Evolutionary conservation across 176 grass and related monocot species (phyloP).

Genomic region (Oryza longistaminata): DNA sequence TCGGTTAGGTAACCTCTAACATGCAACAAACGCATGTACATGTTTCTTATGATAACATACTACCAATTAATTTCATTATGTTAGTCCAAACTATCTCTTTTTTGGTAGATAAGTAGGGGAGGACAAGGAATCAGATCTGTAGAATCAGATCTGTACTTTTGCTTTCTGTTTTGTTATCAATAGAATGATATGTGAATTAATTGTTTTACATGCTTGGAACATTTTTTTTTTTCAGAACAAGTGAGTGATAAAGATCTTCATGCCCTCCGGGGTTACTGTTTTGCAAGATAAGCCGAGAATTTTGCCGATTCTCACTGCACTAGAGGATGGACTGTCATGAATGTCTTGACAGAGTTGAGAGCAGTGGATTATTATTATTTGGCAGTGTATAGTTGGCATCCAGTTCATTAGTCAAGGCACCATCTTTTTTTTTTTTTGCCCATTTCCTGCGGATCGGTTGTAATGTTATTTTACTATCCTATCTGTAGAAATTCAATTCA

Average conservation of each 20-base stretch:
- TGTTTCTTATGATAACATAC: neutral
- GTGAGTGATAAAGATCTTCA: slow-evolving; percentile 27
- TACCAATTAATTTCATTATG: neutral
- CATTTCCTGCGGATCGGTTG: neutral
- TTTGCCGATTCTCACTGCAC: slow-evolving; percentile 26
- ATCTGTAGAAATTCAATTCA: slow-evolving; percentile 29
- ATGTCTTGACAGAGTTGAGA: neutral
- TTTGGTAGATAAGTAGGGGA: no score
- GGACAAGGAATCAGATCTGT: neutral
- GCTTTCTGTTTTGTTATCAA: neutral
- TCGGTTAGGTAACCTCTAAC: neutral
- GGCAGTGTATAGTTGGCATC: slow-evolving; percentile 40
- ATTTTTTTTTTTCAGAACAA: slow-evolving; percentile 37
- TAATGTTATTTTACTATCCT: neutral
- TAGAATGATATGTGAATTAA: neutral
- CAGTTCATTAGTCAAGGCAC: slow-evolving; percentile 26
- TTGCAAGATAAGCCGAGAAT: slow-evolving; percentile 10
- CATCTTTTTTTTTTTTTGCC: slow-evolving; percentile 13
- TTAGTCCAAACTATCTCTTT: neutral
- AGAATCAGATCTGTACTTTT: neutral
- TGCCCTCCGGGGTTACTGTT: neutral
- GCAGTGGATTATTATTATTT: slow-evolving; percentile 23
- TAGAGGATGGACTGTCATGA: slow-evolving; percentile 1
- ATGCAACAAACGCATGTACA: neutral
- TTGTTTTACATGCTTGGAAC: neutral